A percentile compares a stretch with the other conserved stretches of the same genome.
Conservation (phyloP, 345 rosid genomes). For the Citrus reticulata region DNA sequence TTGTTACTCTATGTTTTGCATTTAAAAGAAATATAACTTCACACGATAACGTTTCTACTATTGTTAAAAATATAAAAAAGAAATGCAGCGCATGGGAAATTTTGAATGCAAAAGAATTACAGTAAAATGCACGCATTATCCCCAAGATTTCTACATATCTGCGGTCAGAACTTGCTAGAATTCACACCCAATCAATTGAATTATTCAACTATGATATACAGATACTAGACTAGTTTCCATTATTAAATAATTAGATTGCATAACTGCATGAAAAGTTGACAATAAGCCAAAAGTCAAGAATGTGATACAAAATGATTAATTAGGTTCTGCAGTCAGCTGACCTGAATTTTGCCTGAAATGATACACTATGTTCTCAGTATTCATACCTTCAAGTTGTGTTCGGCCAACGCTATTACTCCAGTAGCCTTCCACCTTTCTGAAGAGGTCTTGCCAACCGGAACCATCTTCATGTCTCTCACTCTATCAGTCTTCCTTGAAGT, state of each 20-base stretch:
- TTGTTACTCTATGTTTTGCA: background rate
- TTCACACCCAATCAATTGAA: background rate
- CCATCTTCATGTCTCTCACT: conserved; percentile 22
- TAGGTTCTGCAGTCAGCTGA: background rate
- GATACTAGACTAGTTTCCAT: background rate
- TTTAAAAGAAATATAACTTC: background rate
- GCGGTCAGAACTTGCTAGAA: background rate
- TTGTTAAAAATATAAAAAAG: background rate
- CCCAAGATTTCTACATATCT: background rate
- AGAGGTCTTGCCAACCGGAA: conserved; percentile 42
- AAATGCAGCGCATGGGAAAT: background rate
- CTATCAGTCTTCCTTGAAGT: conserved; percentile 37
- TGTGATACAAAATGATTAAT: background rate
- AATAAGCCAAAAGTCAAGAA: background rate
- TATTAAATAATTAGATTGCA: background rate
- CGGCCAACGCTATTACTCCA: conserved; percentile 68
- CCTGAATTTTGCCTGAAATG: background rate
- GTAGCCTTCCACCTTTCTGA: conserved; percentile 71
- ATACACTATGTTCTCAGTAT: background rate
- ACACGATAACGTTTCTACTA: background rate
- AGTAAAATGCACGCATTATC: background rate
- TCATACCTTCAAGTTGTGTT: conserved; percentile 65
- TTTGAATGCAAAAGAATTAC: background rate
- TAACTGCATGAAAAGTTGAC: background rate
- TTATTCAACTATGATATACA: background rate